Percentiles rank a stretch among this genome's conserved stretches.
These are phyloP conservation scores for Cryptococcus wingfieldii DNA, from an alignment of 1,284 basidiomycete species.

Conservation along the genomic window DNA sequence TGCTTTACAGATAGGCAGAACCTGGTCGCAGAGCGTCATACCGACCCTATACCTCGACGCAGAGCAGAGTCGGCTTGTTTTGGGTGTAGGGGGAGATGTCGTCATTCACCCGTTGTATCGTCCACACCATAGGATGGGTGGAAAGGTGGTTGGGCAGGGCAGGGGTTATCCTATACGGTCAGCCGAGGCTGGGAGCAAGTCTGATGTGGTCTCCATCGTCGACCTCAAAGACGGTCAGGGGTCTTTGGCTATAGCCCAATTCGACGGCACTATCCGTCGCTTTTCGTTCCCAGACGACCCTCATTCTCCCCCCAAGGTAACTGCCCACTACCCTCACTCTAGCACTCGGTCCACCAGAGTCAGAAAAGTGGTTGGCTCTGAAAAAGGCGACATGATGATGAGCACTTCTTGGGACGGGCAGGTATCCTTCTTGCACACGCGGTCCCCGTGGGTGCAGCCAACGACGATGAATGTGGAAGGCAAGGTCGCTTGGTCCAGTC, in stretches of 20 bases:
- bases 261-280: constrained; percentile 38
- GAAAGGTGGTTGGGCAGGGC: constrained; percentile 10
- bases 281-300: background rate
- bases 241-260: constrained; percentile 29
- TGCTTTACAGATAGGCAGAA: constrained; percentile 35
- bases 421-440: constrained; percentile 21
- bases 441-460: constrained; percentile 36
- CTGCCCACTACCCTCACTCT: constrained; percentile 20
- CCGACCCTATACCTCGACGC: constrained; percentile 27
- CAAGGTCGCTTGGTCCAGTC: constrained; percentile 34
- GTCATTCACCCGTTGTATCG: constrained; percentile 29
- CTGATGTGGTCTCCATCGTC: constrained; percentile 37
- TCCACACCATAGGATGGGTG: constrained; percentile 1
- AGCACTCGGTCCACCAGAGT: constrained; percentile 3
- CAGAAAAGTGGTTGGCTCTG: constrained; percentile 8
- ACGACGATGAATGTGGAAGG: constrained; percentile 15
- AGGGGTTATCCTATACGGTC: constrained; percentile 20
- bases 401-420: constrained; percentile 26
- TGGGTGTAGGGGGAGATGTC: constrained; percentile 34
- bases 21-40: constrained; percentile 35
- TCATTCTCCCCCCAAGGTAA: constrained; percentile 3
- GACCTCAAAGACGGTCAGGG: constrained; percentile 14
- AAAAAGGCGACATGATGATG: constrained; percentile 19
- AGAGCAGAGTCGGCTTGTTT: constrained; percentile 17
- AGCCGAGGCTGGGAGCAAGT: constrained; percentile 15